Percentiles rank a stretch among this genome's conserved stretches.
These are phyloP conservation scores for Paramecium tetraurelia DNA, from an alignment of 73 alveolate species.

Conservation along the genomic window DNA sequence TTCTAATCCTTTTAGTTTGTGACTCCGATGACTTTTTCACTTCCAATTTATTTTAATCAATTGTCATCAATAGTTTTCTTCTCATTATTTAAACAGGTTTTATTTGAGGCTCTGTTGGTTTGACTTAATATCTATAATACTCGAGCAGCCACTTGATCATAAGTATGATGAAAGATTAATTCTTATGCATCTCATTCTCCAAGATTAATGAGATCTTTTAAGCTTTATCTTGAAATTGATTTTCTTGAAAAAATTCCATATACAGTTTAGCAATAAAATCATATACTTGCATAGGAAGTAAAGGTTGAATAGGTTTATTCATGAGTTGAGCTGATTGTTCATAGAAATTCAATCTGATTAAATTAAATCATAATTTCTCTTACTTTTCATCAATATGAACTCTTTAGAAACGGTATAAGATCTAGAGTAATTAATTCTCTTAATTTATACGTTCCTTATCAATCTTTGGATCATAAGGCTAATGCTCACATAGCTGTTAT, in stretches of 20 bases:
- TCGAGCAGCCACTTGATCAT: background rate
- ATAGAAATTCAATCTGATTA: conserved; percentile 10
- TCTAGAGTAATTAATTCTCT: background rate
- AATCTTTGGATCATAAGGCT: background rate
- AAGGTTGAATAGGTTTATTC: background rate
- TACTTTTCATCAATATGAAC: conserved; percentile 10
- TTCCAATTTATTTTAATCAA: background rate
- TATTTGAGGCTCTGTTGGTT: background rate
- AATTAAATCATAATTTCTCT: background rate
- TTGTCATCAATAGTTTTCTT: background rate
- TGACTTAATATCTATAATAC: background rate
- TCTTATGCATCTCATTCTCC: conserved; percentile 3
- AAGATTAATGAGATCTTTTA: background rate
- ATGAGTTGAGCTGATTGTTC: background rate
- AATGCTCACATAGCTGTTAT: background rate
- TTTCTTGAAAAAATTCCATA: background rate
- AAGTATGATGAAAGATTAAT: background rate
- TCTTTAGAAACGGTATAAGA: background rate
- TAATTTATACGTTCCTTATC: background rate
- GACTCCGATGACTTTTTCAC: background rate
- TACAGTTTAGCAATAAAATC: background rate
- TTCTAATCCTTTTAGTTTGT: background rate
- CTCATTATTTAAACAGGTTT: background rate
- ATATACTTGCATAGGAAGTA: conserved; percentile 7
- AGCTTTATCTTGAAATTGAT: background rate